Percentiles rank a stretch among this genome's conserved stretches.
Evolutionary conservation across 75 land plant species (phyloP).

Genomic region (Cunninghamia lanceolata): DNA sequence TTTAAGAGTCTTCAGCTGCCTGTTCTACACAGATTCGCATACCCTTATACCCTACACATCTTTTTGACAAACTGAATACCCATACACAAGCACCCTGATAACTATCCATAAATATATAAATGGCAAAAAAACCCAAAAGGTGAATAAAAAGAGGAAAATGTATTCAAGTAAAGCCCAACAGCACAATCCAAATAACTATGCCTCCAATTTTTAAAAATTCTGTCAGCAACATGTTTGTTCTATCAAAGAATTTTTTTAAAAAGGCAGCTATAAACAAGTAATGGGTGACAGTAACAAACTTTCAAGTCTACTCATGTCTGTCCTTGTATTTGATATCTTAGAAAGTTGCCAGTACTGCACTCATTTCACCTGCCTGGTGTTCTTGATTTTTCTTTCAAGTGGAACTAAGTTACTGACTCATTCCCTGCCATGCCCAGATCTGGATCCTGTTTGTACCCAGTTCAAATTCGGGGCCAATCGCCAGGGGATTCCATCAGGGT

Average conservation of each 20-base stretch:
- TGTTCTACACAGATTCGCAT: not conserved
- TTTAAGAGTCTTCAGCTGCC: not conserved
- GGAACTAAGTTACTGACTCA: not conserved
- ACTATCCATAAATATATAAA: not conserved
- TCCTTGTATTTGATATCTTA: too few relatives aligned
- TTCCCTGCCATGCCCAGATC: not conserved
- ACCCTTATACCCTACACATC: not conserved
- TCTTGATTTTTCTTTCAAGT: not conserved
- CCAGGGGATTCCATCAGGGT: not conserved
- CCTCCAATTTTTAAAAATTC: not conserved
- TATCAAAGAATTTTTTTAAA: not conserved
- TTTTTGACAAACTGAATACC: not conserved
- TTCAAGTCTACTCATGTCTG: too few relatives aligned
- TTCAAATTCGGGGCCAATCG: not conserved
- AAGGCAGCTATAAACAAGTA: too few relatives aligned
- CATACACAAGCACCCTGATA: not conserved
- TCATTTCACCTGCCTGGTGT: not conserved
- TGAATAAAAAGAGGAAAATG: not conserved
- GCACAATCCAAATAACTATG: not conserved
- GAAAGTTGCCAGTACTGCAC: not conserved
- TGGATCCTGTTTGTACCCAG: not conserved
- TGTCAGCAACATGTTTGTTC: not conserved
- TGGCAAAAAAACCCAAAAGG: not conserved
- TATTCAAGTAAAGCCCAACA: not conserved
- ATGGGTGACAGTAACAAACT: too few relatives aligned